phyloP scores from a whole-genome alignment of 176 grass and related monocot species.

The Rhipidocladum racemiflorum region DNA sequence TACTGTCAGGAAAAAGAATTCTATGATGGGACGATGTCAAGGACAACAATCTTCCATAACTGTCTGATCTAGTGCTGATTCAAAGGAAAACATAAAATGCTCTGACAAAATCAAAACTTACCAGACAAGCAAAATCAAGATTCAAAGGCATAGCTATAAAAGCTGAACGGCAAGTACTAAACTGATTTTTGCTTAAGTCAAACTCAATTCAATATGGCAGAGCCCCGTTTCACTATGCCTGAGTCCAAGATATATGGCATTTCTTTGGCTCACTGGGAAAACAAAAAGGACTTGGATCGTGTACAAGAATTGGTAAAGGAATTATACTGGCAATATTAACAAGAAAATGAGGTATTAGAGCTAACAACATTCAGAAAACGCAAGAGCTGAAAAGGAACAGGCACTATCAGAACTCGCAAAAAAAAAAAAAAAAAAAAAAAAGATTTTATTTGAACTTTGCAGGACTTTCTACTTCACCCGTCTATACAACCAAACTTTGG shows the following conservation, averaged over 20 bases:
- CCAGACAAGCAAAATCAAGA: conserved; percentile 29
- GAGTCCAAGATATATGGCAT: not conserved
- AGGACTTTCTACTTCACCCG: not conserved
- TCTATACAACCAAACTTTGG: conserved; percentile 4
- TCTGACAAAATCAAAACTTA: conserved; percentile 20
- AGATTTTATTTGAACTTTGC: not conserved
- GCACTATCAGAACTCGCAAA: not conserved
- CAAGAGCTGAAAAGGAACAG: not conserved
- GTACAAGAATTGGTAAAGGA: not conserved
- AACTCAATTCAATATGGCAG: not conserved
- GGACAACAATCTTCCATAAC: conserved; percentile 13
- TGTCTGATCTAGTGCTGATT: conserved; percentile 12
- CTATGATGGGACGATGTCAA: not conserved
- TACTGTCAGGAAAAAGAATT: not conserved
- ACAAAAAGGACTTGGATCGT: not conserved
- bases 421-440: not conserved
- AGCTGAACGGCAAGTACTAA: conserved; percentile 5
- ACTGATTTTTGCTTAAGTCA: not conserved
- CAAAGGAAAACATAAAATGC: not conserved
- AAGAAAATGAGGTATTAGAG: not conserved
- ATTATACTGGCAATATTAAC: not conserved
- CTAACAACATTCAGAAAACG: conserved; percentile 3
- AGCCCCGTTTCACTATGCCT: not conserved
- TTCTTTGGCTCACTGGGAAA: not conserved
- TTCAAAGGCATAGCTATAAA: conserved; percentile 14